Conservation (phyloP, 164 flowering plant species). For the Protea cynaroides region DNA sequence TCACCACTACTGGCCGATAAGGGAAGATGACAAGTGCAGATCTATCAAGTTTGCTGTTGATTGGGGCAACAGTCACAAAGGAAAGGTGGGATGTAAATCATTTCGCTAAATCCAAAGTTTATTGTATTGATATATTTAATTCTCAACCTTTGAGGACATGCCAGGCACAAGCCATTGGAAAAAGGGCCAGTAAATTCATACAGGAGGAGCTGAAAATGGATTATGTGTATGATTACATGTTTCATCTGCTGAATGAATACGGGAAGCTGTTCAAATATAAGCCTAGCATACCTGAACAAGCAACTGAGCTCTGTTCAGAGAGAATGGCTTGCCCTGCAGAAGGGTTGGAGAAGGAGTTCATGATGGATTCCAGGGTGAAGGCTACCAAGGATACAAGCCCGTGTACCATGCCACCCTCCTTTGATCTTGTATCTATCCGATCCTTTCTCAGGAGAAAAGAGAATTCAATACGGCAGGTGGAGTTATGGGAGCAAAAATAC, state of each 20-base stretch:
- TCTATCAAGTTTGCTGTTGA: not conserved
- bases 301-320: not conserved
- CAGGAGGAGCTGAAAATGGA: not conserved
- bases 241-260: not conserved
- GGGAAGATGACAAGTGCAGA: not conserved
- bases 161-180: not conserved
- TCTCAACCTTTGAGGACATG: no score
- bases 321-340: not conserved
- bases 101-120: no score
- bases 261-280: not conserved
- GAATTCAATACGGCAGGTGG: not conserved
- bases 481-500: not conserved
- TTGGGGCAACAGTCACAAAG: not conserved
- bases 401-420: not conserved
- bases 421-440: not conserved
- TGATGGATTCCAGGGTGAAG: not conserved
- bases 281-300: not conserved
- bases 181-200: not conserved
- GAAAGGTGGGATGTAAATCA: not conserved
- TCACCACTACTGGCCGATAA: conserved; percentile 72
- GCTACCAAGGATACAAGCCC: not conserved
- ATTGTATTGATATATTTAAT: no score
- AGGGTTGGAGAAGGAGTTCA: not conserved
- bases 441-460: not conserved
- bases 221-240: not conserved